phyloP scores from a whole-genome alignment of 2,329 filamentous ascomycete genomes.

The Colletotrichum liriopes region DNA sequence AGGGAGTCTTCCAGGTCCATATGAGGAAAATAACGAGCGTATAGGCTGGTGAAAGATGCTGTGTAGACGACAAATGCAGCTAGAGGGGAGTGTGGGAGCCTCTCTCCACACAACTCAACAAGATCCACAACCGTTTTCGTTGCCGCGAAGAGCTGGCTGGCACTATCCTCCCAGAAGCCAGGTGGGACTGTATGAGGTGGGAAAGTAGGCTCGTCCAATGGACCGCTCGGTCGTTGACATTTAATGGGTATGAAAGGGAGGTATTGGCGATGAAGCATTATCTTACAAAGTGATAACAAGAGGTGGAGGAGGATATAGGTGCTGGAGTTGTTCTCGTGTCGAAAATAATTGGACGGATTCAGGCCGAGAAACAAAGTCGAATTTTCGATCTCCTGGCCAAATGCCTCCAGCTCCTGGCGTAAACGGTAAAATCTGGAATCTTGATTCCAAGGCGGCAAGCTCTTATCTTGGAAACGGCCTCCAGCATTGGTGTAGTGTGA shows the following conservation, averaged over 20 bases:
- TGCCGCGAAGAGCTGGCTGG: constrained; percentile 73
- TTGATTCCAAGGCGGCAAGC: constrained; percentile 73
- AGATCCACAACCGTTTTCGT: constrained; percentile 76
- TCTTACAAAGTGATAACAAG: constrained; percentile 74
- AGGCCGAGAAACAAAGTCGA: constrained; percentile 58
- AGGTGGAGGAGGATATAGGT: constrained; percentile 78
- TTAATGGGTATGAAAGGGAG: constrained; percentile 76
- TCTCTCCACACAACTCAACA: constrained; percentile 73
- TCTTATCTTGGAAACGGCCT: constrained; percentile 64
- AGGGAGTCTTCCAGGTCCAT: constrained; percentile 76
- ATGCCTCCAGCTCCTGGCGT: constrained; percentile 64
- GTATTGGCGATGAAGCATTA: constrained; percentile 79
- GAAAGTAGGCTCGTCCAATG: constrained; percentile 72
- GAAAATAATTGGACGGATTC: constrained; percentile 73
- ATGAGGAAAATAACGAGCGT: constrained; percentile 76
- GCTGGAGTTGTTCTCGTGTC: constrained; percentile 76
- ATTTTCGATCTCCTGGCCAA: constrained; percentile 58
- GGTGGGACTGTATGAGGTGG: constrained; percentile 62
- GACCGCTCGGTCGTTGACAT: constrained; percentile 64
- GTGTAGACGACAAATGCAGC: constrained; percentile 78
- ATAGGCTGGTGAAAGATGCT: constrained; percentile 76
- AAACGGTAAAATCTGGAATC: constrained; percentile 69
- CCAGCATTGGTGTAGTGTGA: constrained; percentile 68
- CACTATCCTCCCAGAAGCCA: constrained; percentile 75
- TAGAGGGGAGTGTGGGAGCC: constrained; percentile 77